Conservation (phyloP, 257 asterid genomes). For the Handroanthus guayacan region DNA sequence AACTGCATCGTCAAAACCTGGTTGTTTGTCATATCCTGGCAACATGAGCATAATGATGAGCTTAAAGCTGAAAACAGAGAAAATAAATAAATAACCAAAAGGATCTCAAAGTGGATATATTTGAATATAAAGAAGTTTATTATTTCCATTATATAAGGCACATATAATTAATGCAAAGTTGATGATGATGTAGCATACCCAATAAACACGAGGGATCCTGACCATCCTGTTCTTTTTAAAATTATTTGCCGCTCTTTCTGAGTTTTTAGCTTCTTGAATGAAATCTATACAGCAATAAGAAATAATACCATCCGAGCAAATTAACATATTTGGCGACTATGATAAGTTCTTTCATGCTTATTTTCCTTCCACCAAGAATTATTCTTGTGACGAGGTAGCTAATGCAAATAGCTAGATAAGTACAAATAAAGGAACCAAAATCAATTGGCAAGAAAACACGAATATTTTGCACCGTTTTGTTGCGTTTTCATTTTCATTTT, state of each 20-base stretch:
- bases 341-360: conserved; percentile 28
- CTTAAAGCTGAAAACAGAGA: conserved; percentile 17
- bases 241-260: conserved; percentile 70
- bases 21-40: conserved; percentile 82
- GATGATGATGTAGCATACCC: conserved; percentile 64
- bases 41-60: conserved; percentile 33
- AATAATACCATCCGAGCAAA: conserved; percentile 35
- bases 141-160: conserved; percentile 16
- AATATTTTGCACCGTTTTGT: neutral
- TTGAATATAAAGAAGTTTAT: conserved; percentile 13
- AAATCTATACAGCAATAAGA: conserved; percentile 65
- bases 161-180: conserved; percentile 26
- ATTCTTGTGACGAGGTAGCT: conserved; percentile 20
- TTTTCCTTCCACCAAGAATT: conserved; percentile 29
- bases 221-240: conserved; percentile 65
- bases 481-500: no score
- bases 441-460: neutral
- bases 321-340: conserved; percentile 27
- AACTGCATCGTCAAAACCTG: conserved; percentile 92
- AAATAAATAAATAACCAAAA: neutral
- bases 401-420: conserved; percentile 31
- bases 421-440: neutral
- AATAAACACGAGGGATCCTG: conserved; percentile 71
- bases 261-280: conserved; percentile 84
- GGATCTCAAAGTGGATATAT: neutral